Evolutionary conservation across 805 yeast genomes (phyloP), one percentile per base, ranked within the genome.

Genomic region (Vanderwaltozyma verrucispora): DNA sequence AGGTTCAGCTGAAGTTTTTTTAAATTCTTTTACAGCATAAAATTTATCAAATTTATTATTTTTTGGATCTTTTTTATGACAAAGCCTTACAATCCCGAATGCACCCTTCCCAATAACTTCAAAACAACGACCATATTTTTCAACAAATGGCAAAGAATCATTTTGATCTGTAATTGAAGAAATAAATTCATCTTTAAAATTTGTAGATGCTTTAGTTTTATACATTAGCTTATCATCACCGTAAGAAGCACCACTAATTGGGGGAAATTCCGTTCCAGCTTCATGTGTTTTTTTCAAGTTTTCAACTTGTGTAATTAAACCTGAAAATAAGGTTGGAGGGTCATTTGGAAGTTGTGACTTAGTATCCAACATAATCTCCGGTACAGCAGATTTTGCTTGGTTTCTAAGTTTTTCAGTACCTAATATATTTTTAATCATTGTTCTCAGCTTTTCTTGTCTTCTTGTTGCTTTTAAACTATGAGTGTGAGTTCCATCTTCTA

Each of bases 31-130:
- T n/a, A 86, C 95, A 0, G 95, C 96, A 54, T 67, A 86, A 17
- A 84, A 57, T 13, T 62, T 60, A 47, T 74, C 78, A n/a, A 64
- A 68, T 19, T 52, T 53, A 16, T 31, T 17, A 39, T 51, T 36
- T 33, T 53, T 44, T 12, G 47, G 51, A 9, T 63, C 46, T 50
- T 73, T 76, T 56, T 80, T 80, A 65, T 88, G 96, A 6, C 94
- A 73, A 5, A 92, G 75, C 43, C 96, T 69, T 16, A 89, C 97
- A 32, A 86, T 85, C 15, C 98, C 98, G 65, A 83, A 89, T 0
- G 96, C 78, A 16, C 97, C 97, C 36, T 83, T 73, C 19, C 98
- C 98, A 45, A 92, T 74, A 33, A 88, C 84, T 57, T 89, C 97
- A 60, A 86, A 95, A 58, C 97, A 89, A 36, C 82, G 72, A 30